Evolutionary conservation across 2,329 filamentous ascomycete species (phyloP).

Genomic region (Paracorniculantispora psalliotae): DNA sequence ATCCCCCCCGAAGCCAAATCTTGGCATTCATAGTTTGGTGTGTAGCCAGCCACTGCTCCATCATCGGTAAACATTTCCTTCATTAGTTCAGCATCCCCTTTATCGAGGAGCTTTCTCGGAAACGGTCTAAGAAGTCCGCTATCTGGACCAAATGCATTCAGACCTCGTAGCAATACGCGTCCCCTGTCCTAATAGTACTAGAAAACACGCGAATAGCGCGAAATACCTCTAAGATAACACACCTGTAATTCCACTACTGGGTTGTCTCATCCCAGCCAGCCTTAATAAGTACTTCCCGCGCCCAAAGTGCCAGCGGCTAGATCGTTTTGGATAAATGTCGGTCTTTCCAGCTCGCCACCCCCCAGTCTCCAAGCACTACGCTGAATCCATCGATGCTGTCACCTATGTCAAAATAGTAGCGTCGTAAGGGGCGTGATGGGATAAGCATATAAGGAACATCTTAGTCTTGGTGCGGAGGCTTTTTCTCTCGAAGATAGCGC

Average conservation of each 20-base stretch:
- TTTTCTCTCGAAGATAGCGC: conserved; percentile 14
- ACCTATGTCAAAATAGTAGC: conserved; percentile 16
- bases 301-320: conserved; percentile 20
- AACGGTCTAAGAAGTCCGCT: conserved; percentile 18
- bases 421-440: conserved; percentile 11
- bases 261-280: conserved; percentile 18
- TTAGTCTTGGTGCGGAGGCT: neutral
- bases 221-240: conserved; percentile 17
- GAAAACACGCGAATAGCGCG: conserved; percentile 17
- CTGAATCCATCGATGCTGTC: conserved; percentile 12
- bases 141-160: conserved; percentile 17
- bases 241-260: conserved; percentile 22
- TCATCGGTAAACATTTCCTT: conserved; percentile 11
- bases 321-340: conserved; percentile 20
- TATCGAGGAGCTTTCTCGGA: conserved; percentile 14
- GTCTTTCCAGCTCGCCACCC: conserved; percentile 19
- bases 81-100: conserved; percentile 13
- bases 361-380: conserved; percentile 19
- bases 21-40: neutral
- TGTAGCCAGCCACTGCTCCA: neutral
- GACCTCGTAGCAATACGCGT: neutral
- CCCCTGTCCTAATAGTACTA: neutral
- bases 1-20: conserved; percentile 11
- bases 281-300: conserved; percentile 22
- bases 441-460: conserved; percentile 12